Base-by-base conservation (phyloP, 1,284 basidiomycete species). In the Amylostereum areolatum region DNA sequence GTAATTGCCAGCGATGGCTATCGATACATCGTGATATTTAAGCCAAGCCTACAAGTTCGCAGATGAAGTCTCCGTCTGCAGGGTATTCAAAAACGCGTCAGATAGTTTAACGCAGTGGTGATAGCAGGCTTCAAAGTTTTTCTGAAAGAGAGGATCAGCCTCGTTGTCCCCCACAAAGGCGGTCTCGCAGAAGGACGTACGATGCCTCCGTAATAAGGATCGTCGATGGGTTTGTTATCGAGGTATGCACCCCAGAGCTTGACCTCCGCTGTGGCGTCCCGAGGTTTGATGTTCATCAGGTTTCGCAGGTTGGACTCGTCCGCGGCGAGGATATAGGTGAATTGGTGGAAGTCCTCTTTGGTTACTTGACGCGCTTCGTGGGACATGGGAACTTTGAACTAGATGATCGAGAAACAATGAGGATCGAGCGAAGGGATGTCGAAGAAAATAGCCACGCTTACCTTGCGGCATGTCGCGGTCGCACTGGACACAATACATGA, bases 221-320 rank as follows among this genome's bases (percentile, higher is more conserved):
- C 87, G 9, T 73, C 68, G 51, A 89, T 87, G 4, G 80, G 70
- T 58, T 75, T 73, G 48, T 71, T 67, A 61, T 88, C 83, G 3
- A 79, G 65, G 62, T 83, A 89, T 5, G 83, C 84, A n/a, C 87
- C 87, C 80, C 85, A 89, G 28, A 89, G 72, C 11, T 71, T 70
- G 29, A 89, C 73, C 40, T 72, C 70, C 2, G 85, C 84, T 7
- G 77, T 81, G 10, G 76, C 63, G 53, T 77, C 69, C 24, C 64
- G 54, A 4, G 85, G 84, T 54, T 75, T 80, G 51, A 80, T 73
- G 39, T 72, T 69, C 43, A 77, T 56, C 35, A 89, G 67, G 53
- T 75, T 71, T 25, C 72, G 70, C 39, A 89, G 72, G 59, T 89
- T 89, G 52, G 71, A 74, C 50, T 74, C 74, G 60, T 89, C 86